Percentiles rank a stretch among this genome's conserved stretches.
phyloP scores from a whole-genome alignment of 148 eudicot genomes.

The Vaccinium myrtillus region DNA sequence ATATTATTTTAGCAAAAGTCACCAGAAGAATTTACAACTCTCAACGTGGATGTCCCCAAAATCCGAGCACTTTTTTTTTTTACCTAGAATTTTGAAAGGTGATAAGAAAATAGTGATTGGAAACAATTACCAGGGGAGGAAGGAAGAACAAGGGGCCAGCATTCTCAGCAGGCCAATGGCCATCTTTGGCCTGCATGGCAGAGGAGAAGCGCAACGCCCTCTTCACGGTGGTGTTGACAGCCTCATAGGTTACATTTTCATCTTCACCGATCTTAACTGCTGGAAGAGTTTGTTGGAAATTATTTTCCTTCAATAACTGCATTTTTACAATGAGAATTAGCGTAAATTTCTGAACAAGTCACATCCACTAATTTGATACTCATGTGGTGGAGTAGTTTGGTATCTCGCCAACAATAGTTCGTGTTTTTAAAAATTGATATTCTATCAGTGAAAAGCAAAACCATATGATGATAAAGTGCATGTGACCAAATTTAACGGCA shows the following conservation, averaged over 20 bases:
- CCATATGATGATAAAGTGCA: too few relatives aligned
- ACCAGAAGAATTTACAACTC: too few relatives aligned
- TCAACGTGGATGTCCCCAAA: too few relatives aligned
- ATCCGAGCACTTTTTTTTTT: background rate
- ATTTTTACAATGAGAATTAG: background rate
- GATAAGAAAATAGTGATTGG: background rate
- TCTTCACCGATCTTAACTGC: constrained; percentile 20
- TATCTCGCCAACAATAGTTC: too few relatives aligned
- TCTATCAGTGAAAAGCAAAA: too few relatives aligned
- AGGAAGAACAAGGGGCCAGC: constrained; percentile 24
- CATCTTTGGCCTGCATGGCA: constrained; percentile 24
- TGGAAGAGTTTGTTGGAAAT: constrained; percentile 23
- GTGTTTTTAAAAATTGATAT: too few relatives aligned
- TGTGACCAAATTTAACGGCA: too few relatives aligned
- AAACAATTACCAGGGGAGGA: constrained; percentile 24
- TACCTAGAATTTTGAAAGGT: background rate
- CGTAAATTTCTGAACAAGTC: background rate
- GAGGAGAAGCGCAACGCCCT: constrained; percentile 9
- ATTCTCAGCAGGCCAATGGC: constrained; percentile 30
- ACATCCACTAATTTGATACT: too few relatives aligned
- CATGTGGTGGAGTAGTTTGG: too few relatives aligned
- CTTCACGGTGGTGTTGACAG: constrained; percentile 5
- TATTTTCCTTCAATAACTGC: constrained; percentile 27
- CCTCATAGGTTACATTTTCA: constrained; percentile 18
- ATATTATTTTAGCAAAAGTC: background rate